Percentiles rank a stretch among this genome's conserved stretches.
phyloP scores from a whole-genome alignment of 139 green algal species.

The Micractinium sp. region DNA sequence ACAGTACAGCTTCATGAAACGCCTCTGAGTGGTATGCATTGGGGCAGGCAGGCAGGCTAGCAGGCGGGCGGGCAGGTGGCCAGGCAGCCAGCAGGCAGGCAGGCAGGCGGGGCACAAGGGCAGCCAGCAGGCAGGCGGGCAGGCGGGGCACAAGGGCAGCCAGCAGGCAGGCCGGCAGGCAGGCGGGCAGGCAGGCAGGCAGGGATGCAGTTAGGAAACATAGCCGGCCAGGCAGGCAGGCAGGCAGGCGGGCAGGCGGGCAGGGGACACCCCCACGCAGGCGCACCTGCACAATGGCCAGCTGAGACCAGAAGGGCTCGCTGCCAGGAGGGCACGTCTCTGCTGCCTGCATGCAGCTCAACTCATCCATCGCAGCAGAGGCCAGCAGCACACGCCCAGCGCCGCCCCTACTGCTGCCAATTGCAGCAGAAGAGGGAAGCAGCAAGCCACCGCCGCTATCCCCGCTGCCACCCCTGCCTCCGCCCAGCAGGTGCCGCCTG shows the following conservation, averaged over 20 bases:
- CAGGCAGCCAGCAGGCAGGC: not conserved
- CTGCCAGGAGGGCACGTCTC: constrained; percentile 35
- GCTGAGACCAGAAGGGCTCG: constrained; percentile 39
- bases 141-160: constrained; percentile 1
- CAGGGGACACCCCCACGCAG: too few relatives aligned
- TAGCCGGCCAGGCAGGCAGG: not conserved
- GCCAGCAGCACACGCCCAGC: not conserved
- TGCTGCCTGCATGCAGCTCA: not conserved
- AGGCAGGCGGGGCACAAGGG: constrained; percentile 8
- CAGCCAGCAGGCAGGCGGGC: not conserved
- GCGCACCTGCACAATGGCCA: constrained; percentile 11
- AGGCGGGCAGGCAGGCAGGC: too few relatives aligned
- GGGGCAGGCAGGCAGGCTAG: not conserved
- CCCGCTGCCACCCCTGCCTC: not conserved
- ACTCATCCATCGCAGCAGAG: not conserved
- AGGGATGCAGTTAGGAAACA: not conserved
- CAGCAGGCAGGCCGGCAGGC: not conserved
- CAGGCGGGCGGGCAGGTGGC: not conserved
- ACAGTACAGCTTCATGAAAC: too few relatives aligned
- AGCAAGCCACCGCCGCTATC: not conserved
- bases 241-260: too few relatives aligned
- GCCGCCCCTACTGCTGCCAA: not conserved
- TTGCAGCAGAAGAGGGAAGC: not conserved
- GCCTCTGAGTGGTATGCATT: too few relatives aligned
- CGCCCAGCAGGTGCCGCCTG: not conserved